Conservation (phyloP, 1,284 basidiomycete species). For the Trichosporon sp. region DNA sequence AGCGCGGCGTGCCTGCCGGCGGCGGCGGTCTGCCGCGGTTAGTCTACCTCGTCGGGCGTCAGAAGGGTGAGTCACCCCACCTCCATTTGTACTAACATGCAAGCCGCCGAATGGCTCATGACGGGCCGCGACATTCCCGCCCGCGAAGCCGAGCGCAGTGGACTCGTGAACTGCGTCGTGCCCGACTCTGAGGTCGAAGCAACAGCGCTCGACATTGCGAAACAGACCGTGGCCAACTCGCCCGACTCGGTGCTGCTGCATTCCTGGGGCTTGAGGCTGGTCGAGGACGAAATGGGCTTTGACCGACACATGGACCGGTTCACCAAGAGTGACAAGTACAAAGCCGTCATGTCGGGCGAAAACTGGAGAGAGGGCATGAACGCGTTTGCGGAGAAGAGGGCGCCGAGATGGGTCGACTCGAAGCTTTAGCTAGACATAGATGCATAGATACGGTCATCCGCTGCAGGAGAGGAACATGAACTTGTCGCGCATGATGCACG, state of each 20-base stretch:
- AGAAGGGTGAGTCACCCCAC: constrained; percentile 25
- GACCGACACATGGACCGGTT: constrained; percentile 27
- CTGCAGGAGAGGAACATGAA: constrained; percentile 8
- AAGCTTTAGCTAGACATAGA: constrained; percentile 20
- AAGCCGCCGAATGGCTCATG: constrained; percentile 29
- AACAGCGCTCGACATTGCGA: constrained; percentile 24
- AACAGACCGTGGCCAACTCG: constrained; percentile 24
- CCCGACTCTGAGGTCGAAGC: constrained; percentile 29
- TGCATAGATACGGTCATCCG: neutral
- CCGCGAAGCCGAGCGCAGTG: constrained; percentile 20
- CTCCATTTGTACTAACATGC: too few relatives aligned
- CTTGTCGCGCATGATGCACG: constrained; percentile 14
- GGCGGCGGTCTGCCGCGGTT: constrained; percentile 29
- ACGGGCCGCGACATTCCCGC: constrained; percentile 28
- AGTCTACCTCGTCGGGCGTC: constrained; percentile 27
- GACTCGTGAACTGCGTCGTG: constrained; percentile 28
- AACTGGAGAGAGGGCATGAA: constrained; percentile 29
- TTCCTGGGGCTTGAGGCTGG: constrained; percentile 23
- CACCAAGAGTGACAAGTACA: constrained; percentile 15
- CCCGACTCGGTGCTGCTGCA: constrained; percentile 27
- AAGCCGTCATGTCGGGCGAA: neutral
- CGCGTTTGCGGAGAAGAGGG: constrained; percentile 24
- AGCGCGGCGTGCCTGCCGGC: constrained; percentile 25
- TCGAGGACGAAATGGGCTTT: constrained; percentile 25
- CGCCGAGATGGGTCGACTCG: constrained; percentile 22